Base-by-base conservation (phyloP, 1,284 basidiomycete species). In the Ganoderma resinaceum region DNA sequence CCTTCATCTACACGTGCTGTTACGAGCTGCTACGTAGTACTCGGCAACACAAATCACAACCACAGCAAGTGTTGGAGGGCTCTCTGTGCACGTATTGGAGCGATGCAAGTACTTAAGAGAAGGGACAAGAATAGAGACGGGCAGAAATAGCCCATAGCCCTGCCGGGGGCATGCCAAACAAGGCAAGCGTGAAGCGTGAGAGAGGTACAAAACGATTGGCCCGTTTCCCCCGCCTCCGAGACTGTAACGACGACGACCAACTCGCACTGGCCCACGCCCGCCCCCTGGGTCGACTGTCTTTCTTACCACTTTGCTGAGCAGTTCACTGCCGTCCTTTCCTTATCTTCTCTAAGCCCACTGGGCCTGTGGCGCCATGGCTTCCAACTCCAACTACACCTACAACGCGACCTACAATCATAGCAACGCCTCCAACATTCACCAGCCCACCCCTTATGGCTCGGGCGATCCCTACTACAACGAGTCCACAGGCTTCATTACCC, bases 401-500 rank as follows among this genome's bases (percentile, higher is more conserved):
- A 80, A 90, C 73, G 81, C 86, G 72, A 74, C 88, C 55, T 73
- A 89, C 65, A 80, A 73, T 59, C 66, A 74, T 66, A 70, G 69
- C 66, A 74, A 71, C 67, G 71, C 74, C 53, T 69, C 66, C 35
- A 59, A 67, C 59, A 40, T 62, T 53, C 68, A 70, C 66, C 61
- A 67, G 29, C 58, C 66, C 46, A 42, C 62, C 8, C 86, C 86
- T 20, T 87, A 85, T 73, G 84, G 83, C 64, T 86, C 86, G 38
- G 84, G 85, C 66, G 87, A 92, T 75, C 89, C 89, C 8, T 89
- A 88, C 80, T 90, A 91, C 79, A 85, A 83, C 71, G 84, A 87
- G 76, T 91, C 91, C 55, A 85, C 90, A 18, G 91, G 91, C 63
- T 91, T 84, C 73, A 87, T 91, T 69, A 83, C 88, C 37, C 88